Percentiles rank a stretch among this genome's conserved stretches.
phyloP scores from a whole-genome alignment of 371 early-diverging fungal species.

The Gilbertella persicaria region DNA sequence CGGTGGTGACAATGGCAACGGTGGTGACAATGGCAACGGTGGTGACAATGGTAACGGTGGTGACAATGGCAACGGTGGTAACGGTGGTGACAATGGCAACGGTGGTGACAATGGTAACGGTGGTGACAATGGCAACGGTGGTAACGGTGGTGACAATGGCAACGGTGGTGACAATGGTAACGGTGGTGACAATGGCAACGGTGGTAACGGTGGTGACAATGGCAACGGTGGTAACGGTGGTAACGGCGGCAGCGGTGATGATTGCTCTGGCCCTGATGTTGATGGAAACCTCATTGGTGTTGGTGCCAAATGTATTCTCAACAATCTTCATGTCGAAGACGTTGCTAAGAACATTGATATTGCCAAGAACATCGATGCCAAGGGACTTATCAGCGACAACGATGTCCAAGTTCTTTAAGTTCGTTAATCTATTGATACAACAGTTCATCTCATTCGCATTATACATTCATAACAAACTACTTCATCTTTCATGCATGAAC shows the following conservation, averaged over 20 bases:
- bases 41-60: background rate
- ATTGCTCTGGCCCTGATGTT: background rate
- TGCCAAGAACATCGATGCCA: background rate
- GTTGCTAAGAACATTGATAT: background rate
- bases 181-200: background rate
- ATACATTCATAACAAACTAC: too few species aligned
- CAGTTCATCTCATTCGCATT: too few species aligned
- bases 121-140: background rate
- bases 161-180: background rate
- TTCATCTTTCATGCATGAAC: too few species aligned
- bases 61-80: constrained; percentile 1
- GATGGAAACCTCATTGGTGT: background rate
- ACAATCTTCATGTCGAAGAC: background rate
- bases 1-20: background rate
- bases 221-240: background rate
- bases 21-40: background rate
- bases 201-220: background rate
- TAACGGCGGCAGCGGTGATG: background rate
- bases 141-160: background rate
- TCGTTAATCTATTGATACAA: too few species aligned
- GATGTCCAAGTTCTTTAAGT: too few species aligned
- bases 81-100: background rate
- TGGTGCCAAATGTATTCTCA: background rate
- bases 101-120: constrained; percentile 3
- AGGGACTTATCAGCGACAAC: too few species aligned